Percentiles rank a stretch among this genome's conserved stretches.
These are phyloP conservation scores for Pachysandra terminalis DNA, from an alignment of 164 flowering plant genomes.

Conservation along the genomic window DNA sequence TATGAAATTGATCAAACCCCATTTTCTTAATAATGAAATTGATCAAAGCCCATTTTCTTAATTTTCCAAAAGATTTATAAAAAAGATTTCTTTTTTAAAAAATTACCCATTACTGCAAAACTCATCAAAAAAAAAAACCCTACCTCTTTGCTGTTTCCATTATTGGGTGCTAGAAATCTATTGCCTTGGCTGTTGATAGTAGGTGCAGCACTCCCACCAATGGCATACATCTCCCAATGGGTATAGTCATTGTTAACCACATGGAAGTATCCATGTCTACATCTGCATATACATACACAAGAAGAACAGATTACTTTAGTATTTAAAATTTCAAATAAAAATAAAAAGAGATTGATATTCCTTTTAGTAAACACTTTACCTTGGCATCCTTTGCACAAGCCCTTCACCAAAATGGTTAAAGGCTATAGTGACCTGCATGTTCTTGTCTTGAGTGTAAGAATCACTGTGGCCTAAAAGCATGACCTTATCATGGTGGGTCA, in stretches of 20 bases:
- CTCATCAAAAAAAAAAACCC: background rate
- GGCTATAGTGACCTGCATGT: constrained; percentile 83
- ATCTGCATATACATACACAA: constrained; percentile 34
- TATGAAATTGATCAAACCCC: background rate
- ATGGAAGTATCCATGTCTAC: constrained; percentile 85
- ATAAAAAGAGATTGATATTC: background rate
- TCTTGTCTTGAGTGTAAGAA: constrained; percentile 58
- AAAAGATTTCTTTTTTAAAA: no score
- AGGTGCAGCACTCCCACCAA: constrained; percentile 82
- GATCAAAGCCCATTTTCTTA: background rate
- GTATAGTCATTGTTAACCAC: constrained; percentile 94
- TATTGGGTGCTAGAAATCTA: constrained; percentile 65
- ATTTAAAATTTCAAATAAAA: background rate
- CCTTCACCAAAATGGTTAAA: constrained; percentile 89
- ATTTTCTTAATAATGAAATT: background rate
- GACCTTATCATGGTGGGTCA: constrained; percentile 87
- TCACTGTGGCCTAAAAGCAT: constrained; percentile 87
- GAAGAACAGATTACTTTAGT: background rate
- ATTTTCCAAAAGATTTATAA: no score
- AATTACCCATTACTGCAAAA: no score
- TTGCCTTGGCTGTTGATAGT: constrained; percentile 86
- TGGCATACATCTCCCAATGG: constrained; percentile 93
- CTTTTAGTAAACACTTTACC: constrained; percentile 54
- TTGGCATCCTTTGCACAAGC: constrained; percentile 83
- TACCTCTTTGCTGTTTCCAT: constrained; percentile 63